Percentiles rank a stretch among this genome's conserved stretches.
These are phyloP conservation scores for Salinomyces thailandicus DNA, from an alignment of 2,329 filamentous ascomycete genomes.

Conservation along the genomic window DNA sequence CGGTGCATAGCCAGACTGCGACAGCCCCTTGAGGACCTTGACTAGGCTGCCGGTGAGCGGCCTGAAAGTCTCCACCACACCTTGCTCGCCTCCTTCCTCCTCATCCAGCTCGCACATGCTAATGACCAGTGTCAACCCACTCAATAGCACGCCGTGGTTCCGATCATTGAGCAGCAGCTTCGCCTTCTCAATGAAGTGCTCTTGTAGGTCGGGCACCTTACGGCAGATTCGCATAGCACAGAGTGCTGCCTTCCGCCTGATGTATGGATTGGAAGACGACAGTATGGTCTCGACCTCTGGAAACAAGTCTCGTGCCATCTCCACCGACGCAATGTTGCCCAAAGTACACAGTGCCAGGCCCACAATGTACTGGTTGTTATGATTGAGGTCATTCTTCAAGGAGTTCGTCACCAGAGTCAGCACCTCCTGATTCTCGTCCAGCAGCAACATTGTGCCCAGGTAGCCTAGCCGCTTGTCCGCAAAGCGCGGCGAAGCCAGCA, in stretches of 20 bases:
- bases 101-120: constrained; percentile 94
- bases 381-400: constrained; percentile 82
- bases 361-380: constrained; percentile 97
- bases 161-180: constrained; percentile 78
- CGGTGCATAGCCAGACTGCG: constrained; percentile 90
- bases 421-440: constrained; percentile 98
- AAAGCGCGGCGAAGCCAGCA: constrained; percentile 91
- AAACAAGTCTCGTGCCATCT: constrained; percentile 97
- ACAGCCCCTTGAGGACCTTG: constrained; percentile 81
- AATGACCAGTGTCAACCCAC: constrained; percentile 79
- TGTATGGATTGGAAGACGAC: constrained; percentile 94
- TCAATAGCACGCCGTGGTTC: constrained; percentile 91
- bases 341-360: constrained; percentile 91
- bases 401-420: constrained; percentile 96
- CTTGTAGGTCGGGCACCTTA: constrained; percentile 93
- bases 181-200: constrained; percentile 93
- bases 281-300: constrained; percentile 88
- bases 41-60: constrained; percentile 76
- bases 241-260: constrained; percentile 90
- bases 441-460: constrained; percentile 84
- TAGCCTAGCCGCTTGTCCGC: constrained; percentile 96
- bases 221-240: constrained; percentile 98
- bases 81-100: constrained; percentile 79
- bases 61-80: constrained; percentile 82
- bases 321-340: constrained; percentile 92